These are phyloP conservation scores for Mycena floridula DNA, from an alignment of 768 basidiomycete species.

Conservation along the genomic window DNA sequence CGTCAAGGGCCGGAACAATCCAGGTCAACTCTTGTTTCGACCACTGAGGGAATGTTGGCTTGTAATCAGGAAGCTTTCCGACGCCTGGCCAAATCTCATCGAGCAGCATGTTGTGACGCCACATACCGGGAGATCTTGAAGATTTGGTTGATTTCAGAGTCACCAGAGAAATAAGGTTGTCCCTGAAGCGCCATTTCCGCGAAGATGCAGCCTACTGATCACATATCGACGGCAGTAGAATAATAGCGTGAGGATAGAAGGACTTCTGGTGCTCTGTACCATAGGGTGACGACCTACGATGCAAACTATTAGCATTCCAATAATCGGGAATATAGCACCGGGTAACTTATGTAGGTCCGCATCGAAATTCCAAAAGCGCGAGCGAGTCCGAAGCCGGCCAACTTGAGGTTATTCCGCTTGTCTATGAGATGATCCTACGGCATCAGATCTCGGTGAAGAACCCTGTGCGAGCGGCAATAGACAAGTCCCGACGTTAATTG, in stretches of 20 bases:
- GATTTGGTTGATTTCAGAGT: conserved; percentile 99
- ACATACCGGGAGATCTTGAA: conserved; percentile 96
- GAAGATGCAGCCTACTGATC: conserved; percentile 99
- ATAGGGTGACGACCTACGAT: conserved; percentile 90
- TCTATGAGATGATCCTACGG: conserved; percentile 95
- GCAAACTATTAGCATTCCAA: neutral
- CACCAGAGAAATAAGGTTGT: conserved; percentile 90
- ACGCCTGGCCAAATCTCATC: conserved; percentile 93
- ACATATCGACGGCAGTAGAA: conserved; percentile 98
- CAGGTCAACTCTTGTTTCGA: conserved; percentile 61
- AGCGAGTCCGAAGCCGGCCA: conserved; percentile 95
- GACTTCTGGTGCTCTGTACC: conserved; percentile 99
- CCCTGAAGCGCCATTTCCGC: conserved; percentile 97
- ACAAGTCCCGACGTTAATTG: conserved; percentile 88
- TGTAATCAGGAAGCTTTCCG: conserved; percentile 85
- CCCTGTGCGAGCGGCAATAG: conserved; percentile 92
- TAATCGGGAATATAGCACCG: conserved; percentile 23
- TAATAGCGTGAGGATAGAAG: conserved; percentile 94
- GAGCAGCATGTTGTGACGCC: conserved; percentile 60
- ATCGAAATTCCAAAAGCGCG: conserved; percentile 98
- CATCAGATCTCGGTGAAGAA: conserved; percentile 96
- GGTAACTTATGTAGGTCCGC: conserved; percentile 99
- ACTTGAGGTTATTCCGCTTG: conserved; percentile 83
- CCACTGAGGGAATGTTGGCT: conserved; percentile 97
- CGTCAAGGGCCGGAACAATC: conserved; percentile 68